A percentile compares a stretch with the other conserved stretches of the same genome.
phyloP scores from a whole-genome alignment of 1,284 basidiomycete genomes.

The Volvariella surrecta region DNA sequence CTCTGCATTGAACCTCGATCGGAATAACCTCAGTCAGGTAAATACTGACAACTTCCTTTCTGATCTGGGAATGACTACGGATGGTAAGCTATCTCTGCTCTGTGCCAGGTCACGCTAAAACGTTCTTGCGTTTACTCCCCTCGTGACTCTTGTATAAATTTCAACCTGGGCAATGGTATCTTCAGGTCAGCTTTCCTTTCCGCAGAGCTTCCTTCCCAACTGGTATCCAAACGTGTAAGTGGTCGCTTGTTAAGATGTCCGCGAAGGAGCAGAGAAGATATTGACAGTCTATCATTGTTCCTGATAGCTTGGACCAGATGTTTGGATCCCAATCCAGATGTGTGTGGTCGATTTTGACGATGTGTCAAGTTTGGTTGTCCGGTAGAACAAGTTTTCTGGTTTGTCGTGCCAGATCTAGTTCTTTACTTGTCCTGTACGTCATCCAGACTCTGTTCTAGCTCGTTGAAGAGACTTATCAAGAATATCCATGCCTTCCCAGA shows the following conservation, averaged over 20 bases:
- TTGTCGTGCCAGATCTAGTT: constrained; percentile 45
- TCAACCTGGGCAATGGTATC: constrained; percentile 56
- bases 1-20: constrained; percentile 50
- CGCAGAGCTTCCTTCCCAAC: constrained; percentile 57
- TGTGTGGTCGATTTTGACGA: constrained; percentile 44
- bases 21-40: constrained; percentile 50
- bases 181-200: constrained; percentile 23
- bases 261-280: neutral
- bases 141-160: constrained; percentile 40
- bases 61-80: constrained; percentile 51
- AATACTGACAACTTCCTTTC: constrained; percentile 62
- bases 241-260: neutral
- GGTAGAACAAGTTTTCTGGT: constrained; percentile 48
- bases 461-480: neutral
- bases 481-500: no score
- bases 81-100: constrained; percentile 25
- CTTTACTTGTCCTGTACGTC: constrained; percentile 41
- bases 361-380: constrained; percentile 55
- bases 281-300: constrained; percentile 8
- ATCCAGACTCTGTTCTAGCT: neutral
- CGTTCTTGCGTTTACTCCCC: neutral
- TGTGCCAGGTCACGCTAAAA: neutral
- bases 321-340: constrained; percentile 66
- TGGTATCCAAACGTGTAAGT: constrained; percentile 54
- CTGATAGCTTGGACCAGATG: constrained; percentile 40